Conservation (phyloP, 106 monocot species). For the Acanthochlamys bracteata region DNA sequence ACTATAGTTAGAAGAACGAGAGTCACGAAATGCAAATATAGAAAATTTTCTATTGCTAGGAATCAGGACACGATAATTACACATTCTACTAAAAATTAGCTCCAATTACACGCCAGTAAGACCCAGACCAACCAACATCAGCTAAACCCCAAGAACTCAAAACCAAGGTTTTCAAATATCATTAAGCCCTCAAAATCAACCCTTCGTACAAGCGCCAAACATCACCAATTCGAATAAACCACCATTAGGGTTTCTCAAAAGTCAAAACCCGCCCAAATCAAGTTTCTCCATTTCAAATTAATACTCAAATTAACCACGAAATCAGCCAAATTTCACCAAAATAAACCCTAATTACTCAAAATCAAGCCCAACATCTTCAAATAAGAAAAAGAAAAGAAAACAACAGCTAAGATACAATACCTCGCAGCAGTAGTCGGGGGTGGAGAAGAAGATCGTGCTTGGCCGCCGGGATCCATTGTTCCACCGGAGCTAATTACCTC, state of each 20-base stretch:
- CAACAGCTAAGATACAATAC: constrained; percentile 1
- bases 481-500: constrained; percentile 47
- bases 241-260: not conserved
- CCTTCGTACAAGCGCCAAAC: too few species aligned
- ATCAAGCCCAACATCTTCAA: not conserved
- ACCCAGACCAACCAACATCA: too few species aligned
- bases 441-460: constrained; percentile 25
- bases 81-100: too few species aligned
- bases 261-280: not conserved
- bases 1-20: too few species aligned
- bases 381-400: not conserved
- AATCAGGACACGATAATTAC: too few species aligned
- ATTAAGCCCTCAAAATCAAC: too few species aligned
- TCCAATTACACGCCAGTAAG: too few species aligned
- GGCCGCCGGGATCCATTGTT: constrained; percentile 18
- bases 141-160: too few species aligned
- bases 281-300: not conserved
- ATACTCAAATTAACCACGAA: not conserved
- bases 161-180: too few species aligned
- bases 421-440: constrained; percentile 32
- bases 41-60: too few species aligned
- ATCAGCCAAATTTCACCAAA: not conserved
- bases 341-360: not conserved
- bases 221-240: not conserved
- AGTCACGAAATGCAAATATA: too few species aligned